Base-by-base conservation (phyloP, 371 early-diverging fungal genomes). In the Saksenaea oblongispora region DNA sequence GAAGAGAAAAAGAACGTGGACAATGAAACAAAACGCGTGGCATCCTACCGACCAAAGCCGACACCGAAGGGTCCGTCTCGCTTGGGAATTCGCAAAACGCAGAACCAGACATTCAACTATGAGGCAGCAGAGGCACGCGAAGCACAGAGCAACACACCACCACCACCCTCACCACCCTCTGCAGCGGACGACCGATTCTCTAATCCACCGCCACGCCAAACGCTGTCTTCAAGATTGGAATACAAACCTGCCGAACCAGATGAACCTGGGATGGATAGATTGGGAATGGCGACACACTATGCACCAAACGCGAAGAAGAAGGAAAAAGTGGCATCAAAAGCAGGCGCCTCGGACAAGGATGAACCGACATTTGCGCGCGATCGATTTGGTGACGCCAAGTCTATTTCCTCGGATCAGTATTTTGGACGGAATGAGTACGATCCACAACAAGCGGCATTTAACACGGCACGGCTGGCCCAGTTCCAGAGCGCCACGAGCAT, bases 351-450 rank as follows among this genome's bases (percentile, higher is more conserved):
- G 3, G 14, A 57, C 3, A 59, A 35, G 1, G 65, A 69, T 5
- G 85, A 79, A 34, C 44, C 65, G 5, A 78, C 79, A 3, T 62
- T 66, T 22, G 88, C 88, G 13, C 79, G 84, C 36, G 84, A 85
- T 34, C 82, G 82, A 63, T 96, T 96, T 74, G 88, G 86, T 3
- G 77, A 68, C 57, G 92, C 93, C 34, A 94, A 92, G 69, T 78
- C 89, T 13, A 93, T 96, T 59, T 91, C 92, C 2, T 89, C 92
- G 1, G 95, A 95, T 67, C 92, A 93, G 78, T 96, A 90, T 76
- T 96, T 96, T 84, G 89, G 87, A 8, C 84, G 95, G 26, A 84
- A 87, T 51, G 69, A 76, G 11, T 89, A 88, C 54, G 83, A 84
- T 61, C 78, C 79, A 34, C 66, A 70, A 22, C 73, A 68, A 1